Percentiles rank a stretch among this genome's conserved stretches.
phyloP scores from a whole-genome alignment of 257 asterid genomes.

The Voacanga thouarsii region DNA sequence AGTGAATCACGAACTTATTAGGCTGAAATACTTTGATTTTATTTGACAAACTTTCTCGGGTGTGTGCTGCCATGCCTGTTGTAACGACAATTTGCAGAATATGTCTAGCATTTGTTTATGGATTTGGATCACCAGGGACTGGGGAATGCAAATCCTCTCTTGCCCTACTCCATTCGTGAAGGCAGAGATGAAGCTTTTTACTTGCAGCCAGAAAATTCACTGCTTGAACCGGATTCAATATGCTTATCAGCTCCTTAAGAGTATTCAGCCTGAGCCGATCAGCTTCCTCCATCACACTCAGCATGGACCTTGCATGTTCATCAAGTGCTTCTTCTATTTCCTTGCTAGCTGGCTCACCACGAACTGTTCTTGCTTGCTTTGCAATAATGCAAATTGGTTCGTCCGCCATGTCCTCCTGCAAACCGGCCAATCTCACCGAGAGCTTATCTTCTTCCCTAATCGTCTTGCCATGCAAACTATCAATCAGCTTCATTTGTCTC shows the following conservation, averaged over 20 bases:
- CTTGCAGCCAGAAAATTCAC: conserved; percentile 1
- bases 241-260: conserved; percentile 27
- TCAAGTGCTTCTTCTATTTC: conserved; percentile 18
- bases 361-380: background rate
- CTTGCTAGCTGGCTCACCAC: background rate
- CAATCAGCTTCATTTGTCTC: conserved; percentile 29
- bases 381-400: conserved; percentile 28
- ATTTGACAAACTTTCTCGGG: too few relatives aligned
- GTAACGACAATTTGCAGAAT: too few relatives aligned
- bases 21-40: too few relatives aligned
- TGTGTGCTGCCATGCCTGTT: too few relatives aligned
- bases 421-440: conserved; percentile 24
- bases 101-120: too few relatives aligned
- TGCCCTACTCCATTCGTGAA: conserved; percentile 2
- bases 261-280: conserved; percentile 35
- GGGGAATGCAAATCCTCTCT: background rate
- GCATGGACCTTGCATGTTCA: conserved; percentile 21
- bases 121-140: too few relatives aligned
- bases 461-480: conserved; percentile 17
- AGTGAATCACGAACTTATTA: too few relatives aligned
- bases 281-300: conserved; percentile 25
- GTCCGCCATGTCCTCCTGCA: conserved; percentile 43
- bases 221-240: conserved; percentile 21
- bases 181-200: conserved; percentile 14
- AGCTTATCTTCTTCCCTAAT: conserved; percentile 28